Evolutionary conservation across 2,329 filamentous ascomycete species (phyloP), one percentile per base, ranked within the genome.

Genomic region (Juglanconis sp.): DNA sequence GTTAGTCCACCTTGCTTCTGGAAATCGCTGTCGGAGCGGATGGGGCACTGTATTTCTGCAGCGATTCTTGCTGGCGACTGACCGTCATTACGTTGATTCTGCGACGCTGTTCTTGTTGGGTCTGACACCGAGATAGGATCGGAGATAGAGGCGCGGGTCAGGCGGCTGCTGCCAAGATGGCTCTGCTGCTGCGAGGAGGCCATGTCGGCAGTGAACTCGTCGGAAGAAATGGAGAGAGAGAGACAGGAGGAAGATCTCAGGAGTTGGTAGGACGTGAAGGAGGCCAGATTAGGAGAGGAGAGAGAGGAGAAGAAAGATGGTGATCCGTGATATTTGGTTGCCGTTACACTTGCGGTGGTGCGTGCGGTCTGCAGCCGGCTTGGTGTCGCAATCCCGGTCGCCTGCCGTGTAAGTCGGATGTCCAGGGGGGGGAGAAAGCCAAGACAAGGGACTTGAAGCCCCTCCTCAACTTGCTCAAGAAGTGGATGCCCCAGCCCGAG

Each of bases 41-140:
- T 11, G 38, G 17, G 40, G 36, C n/a, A n/a, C 24, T 52, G 54
- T 35, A 57, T 57, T 5, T 53, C 34, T 51, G 13, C 24, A 11
- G 31, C 35, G 7, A 32, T 32, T 50, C 17, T 49, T 44, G 34
- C 36, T 38, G 53, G 49, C 24, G 56, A 71, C 72, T 71, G 60
- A 73, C 72, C 72, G 46, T 74, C 72, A 66, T 73, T 68, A 38
- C 68, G 69, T 47, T 67, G 70, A 30, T 65, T 64, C 32, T 66
- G 65, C 36, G 68, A 68, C 36, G 64, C 56, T 42, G 62, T 38
- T 54, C 11, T 52, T 11, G 44, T 36, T 51, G 57, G 15, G 46
- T 66, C 64, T 38, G 65, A 56, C n/a, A 59, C 57, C 58, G 63
- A 63, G 50, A 63, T 53, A 40, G 57, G 53, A 35, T 65, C 49